Evolutionary conservation across 345 rosid genomes (phyloP).

Genomic region (Eucalyptus coolabah): DNA sequence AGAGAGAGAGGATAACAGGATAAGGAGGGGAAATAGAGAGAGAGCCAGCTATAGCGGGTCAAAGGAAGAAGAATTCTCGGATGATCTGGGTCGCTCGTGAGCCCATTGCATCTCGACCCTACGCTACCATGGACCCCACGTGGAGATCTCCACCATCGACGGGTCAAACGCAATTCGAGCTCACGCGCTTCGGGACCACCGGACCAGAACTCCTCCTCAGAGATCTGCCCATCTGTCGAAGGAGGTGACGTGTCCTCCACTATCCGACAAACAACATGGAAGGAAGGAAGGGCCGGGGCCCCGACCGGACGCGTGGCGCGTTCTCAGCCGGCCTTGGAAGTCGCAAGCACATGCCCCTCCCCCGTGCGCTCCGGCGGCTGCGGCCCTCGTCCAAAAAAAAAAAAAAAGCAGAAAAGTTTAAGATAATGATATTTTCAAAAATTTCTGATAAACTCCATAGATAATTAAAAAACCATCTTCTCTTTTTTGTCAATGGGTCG

Average conservation of each 20-base stretch:
- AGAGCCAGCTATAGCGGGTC: neutral
- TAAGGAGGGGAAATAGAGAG: neutral
- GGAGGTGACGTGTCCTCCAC: neutral
- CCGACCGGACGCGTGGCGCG: neutral
- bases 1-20: neutral
- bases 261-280: neutral
- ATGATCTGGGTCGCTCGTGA: neutral
- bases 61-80: neutral
- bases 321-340: neutral
- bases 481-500: neutral
- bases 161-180: neutral
- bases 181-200: neutral
- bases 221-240: neutral
- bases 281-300: neutral
- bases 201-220: neutral
- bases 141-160: neutral
- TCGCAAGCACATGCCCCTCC: neutral
- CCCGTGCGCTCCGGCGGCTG: neutral
- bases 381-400: neutral
- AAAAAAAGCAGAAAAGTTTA: neutral
- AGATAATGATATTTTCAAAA: neutral
- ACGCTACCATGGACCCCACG: neutral
- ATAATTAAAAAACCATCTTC: neutral
- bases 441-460: neutral
- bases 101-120: neutral